Conservation (phyloP, 345 rosid species). For the Brassica carinata region DNA sequence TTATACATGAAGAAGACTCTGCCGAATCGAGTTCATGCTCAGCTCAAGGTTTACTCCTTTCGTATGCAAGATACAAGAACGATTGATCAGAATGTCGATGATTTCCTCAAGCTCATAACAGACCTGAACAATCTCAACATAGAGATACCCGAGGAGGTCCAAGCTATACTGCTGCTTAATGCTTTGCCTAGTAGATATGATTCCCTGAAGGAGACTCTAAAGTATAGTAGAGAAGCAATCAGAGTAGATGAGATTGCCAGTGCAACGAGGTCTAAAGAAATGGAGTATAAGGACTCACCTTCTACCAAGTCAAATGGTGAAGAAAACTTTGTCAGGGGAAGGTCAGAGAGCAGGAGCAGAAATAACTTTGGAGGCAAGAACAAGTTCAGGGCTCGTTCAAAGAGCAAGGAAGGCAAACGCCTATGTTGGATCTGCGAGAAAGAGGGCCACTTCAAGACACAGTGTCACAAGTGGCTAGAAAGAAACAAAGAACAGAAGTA, state of each 20-base stretch:
- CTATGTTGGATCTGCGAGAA: not conserved
- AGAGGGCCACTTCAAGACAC: not conserved
- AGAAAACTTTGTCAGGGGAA: too few species aligned
- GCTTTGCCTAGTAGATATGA: not conserved
- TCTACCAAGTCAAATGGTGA: too few species aligned
- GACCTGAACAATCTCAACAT: not conserved
- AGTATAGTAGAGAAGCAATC: not conserved
- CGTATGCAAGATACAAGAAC: not conserved
- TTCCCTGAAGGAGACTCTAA: not conserved
- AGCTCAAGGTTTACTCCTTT: not conserved
- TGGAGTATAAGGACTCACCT: too few species aligned
- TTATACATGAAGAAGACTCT: not conserved
- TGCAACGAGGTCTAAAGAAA: not conserved
- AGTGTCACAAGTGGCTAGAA: not conserved
- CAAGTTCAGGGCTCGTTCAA: too few species aligned
- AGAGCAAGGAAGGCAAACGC: too few species aligned
- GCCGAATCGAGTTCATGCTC: not conserved
- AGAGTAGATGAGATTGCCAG: not conserved
- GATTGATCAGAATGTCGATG: not conserved
- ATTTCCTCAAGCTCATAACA: not conserved
- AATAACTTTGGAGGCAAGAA: too few species aligned
- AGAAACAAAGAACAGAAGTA: not conserved
- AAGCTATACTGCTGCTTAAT: not conserved
- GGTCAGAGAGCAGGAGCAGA: too few species aligned
- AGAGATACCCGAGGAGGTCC: not conserved